Evolutionary conservation across 768 basidiomycete genomes (phyloP).

Genomic region (Pleurotus ostreatus): DNA sequence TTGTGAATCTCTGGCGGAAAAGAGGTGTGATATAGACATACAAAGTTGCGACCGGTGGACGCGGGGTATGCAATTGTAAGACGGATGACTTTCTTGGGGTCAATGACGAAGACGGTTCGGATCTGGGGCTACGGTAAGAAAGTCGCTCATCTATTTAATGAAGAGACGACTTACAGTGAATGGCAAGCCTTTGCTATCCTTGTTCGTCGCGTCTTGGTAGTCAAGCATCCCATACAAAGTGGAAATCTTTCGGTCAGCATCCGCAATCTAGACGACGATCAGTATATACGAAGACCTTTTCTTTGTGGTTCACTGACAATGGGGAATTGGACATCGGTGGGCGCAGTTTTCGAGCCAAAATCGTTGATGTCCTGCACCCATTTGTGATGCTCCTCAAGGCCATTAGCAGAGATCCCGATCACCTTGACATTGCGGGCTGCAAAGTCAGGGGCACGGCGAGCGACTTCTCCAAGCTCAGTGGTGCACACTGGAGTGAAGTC

Average conservation of each 20-base stretch:
- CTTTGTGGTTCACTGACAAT: constrained; percentile 53
- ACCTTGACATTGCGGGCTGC: constrained; percentile 86
- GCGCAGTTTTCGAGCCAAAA: constrained; percentile 63
- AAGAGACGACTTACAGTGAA: constrained; percentile 63
- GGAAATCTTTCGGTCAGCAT: constrained; percentile 81
- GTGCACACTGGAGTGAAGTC: constrained; percentile 94
- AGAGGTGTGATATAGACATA: neutral
- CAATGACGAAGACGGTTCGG: constrained; percentile 95
- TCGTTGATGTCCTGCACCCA: constrained; percentile 91
- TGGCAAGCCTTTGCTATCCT: constrained; percentile 82
- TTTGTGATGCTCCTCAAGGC: constrained; percentile 73
- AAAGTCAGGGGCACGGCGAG: constrained; percentile 84
- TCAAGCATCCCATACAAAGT: constrained; percentile 95
- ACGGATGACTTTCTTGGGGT: constrained; percentile 94
- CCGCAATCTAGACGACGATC: constrained; percentile 66
- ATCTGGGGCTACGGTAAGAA: constrained; percentile 43
- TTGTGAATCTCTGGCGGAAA: neutral
- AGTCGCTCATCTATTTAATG: neutral
- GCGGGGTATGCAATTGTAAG: constrained; percentile 91
- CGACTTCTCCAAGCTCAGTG: constrained; percentile 95
- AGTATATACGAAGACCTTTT: too few species aligned
- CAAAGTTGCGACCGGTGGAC: constrained; percentile 92
- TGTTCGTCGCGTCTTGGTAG: constrained; percentile 89
- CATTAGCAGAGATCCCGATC: constrained; percentile 91
- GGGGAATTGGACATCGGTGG: constrained; percentile 85